A percentile compares a stretch with the other conserved stretches of the same genome.
phyloP scores from a whole-genome alignment of 371 early-diverging fungal genomes.

The Syncephalastrum monosporum region DNA sequence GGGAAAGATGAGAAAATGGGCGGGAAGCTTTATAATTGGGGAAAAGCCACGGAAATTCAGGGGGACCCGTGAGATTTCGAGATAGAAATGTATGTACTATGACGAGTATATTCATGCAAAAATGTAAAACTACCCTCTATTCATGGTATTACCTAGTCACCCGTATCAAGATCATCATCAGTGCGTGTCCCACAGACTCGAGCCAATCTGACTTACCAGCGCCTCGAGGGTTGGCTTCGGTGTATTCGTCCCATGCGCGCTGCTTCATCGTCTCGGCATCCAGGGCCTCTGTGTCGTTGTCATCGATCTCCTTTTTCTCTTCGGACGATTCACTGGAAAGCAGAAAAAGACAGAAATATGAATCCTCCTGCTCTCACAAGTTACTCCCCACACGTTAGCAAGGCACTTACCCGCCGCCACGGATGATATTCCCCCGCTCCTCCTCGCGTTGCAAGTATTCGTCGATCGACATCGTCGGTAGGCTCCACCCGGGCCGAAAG shows the following conservation, averaged over 20 bases:
- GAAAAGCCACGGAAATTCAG: no score
- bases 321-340: slow-evolving; percentile 49
- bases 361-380: no score
- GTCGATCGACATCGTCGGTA: slow-evolving; percentile 97
- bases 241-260: slow-evolving; percentile 92
- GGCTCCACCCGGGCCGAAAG: slow-evolving; percentile 82
- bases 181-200: no score
- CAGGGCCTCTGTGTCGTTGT: slow-evolving; percentile 78
- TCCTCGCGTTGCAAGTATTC: slow-evolving; percentile 88
- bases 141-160: neutral
- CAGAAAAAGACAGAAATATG: neutral
- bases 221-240: slow-evolving; percentile 88
- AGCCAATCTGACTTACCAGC: slow-evolving; percentile 68
- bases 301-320: slow-evolving; percentile 67
- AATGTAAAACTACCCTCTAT: no score
- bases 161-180: no score
- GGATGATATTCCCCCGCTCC: slow-evolving; percentile 85
- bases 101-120: no score
- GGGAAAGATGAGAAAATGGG: no score
- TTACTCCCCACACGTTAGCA: no score
- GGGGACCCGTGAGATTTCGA: no score
- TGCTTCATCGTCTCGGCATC: slow-evolving; percentile 84
- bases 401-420: slow-evolving; percentile 68
- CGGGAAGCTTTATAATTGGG: no score
- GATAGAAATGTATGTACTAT: no score